Base-by-base conservation (phyloP, 2,329 filamentous ascomycete species). In the Sphaerostilbella broomeana region DNA sequence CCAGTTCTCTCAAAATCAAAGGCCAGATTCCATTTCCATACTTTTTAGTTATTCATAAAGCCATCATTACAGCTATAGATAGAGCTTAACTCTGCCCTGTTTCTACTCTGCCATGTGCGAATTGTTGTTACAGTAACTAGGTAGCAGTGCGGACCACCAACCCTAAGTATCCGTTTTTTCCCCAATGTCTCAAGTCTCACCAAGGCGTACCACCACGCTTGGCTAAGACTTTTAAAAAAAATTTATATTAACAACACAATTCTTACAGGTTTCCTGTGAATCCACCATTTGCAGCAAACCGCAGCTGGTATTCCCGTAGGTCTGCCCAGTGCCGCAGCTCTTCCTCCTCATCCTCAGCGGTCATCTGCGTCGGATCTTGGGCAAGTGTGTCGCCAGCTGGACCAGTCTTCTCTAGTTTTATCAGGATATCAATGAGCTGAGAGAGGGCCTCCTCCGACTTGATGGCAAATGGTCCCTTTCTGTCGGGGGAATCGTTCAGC, bases 241-340 rank as follows among this genome's bases (percentile, higher is more conserved):
- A 19, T 20, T 18, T 16, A 12, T 20, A 2, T 9, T 26, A 11
- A 12, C 4, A 12, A 4, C 16, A 27, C 3, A 16, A 13, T 6
- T 1, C 7, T 25, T 40, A 44, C 31, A 44, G 12, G 12, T 29
- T 39, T 15, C 42, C 42, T 12, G 51, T 43, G 34, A 79, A 71
- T 2, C 78, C 81, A 2, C 79, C 81, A 24, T 73, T 73, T 39
- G 79, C 74, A 7, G 79, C 75, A 55, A 88, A 86, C 41, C 80
- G 78, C 46, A 81, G 61, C 60, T 94, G 87, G 48, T 85, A 84
- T 37, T 90, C 83, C 43, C 84, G 73, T 47, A 94, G 61, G 56
- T 84, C 85, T 0, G 84, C 82, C 87, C 87, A 94, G 43, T 78
- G 72, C 15, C 77, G 70, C 49, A 92, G 61, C 59, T 92, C 86